These are phyloP conservation scores for Elaeis oleifera DNA, from an alignment of 202 grass and related monocot genomes.

Conservation along the genomic window DNA sequence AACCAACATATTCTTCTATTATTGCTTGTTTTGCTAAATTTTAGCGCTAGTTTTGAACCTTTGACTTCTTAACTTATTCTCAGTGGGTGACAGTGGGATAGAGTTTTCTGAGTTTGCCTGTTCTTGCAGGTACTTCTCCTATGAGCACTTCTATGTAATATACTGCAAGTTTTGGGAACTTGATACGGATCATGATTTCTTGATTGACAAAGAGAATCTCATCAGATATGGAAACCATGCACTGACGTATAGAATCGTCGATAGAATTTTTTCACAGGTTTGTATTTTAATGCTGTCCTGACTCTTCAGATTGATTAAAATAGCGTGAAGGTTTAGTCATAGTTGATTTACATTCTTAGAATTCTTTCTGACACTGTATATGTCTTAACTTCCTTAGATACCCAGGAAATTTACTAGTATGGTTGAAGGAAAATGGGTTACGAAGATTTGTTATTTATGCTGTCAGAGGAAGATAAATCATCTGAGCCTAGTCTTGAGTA, in stretches of 20 bases:
- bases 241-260: conserved; percentile 97
- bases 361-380: conserved; percentile 15
- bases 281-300: background rate
- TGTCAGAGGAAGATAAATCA: conserved; percentile 97
- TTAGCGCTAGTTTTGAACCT: background rate
- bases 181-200: conserved; percentile 97
- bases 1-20: too few relatives aligned
- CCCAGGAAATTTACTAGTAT: conserved; percentile 96
- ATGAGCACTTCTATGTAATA: conserved; percentile 99
- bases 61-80: background rate
- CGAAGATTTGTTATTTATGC: conserved; percentile 99
- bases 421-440: conserved; percentile 92
- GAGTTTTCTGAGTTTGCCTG: background rate
- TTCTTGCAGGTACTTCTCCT: conserved; percentile 88
- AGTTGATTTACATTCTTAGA: conserved; percentile 11
- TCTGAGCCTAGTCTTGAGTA: conserved; percentile 97
- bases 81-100: conserved; percentile 4
- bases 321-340: conserved; percentile 10
- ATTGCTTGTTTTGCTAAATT: background rate
- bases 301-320: background rate
- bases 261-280: conserved; percentile 97
- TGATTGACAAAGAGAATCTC: conserved; percentile 98
- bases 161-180: conserved; percentile 99
- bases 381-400: conserved; percentile 34
- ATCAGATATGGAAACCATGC: conserved; percentile 98